Conservation (phyloP, 2,329 filamentous ascomycete species). For the Claviceps pusilla region DNA sequence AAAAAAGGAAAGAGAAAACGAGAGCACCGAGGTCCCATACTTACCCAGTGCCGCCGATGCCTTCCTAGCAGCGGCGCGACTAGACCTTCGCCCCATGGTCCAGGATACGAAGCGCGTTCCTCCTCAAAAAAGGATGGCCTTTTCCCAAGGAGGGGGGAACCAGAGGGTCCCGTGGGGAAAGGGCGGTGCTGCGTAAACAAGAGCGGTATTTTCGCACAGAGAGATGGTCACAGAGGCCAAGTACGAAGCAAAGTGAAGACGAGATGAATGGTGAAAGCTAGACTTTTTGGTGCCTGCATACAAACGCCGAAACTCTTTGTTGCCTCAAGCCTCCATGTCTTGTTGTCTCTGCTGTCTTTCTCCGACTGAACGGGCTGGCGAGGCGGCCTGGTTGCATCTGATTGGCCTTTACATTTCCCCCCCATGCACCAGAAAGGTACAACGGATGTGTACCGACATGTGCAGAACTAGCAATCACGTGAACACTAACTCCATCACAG, state of each 20-base stretch:
- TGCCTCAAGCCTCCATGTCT: neutral
- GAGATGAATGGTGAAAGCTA: too few species aligned
- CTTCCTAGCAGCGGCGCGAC: conserved; percentile 38
- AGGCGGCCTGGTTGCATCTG: conserved; percentile 14
- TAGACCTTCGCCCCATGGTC: conserved; percentile 29
- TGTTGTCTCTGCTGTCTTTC: neutral
- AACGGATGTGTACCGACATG: too few species aligned
- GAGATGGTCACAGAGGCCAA: neutral
- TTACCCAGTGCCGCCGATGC: conserved; percentile 38
- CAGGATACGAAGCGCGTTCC: neutral
- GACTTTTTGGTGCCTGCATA: too few species aligned
- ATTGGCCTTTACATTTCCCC: conserved; percentile 10
- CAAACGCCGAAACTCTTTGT: too few species aligned
- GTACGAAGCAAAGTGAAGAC: too few species aligned
- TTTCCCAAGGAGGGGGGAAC: neutral
- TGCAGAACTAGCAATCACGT: too few species aligned
- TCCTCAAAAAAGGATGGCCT: neutral
- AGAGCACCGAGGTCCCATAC: conserved; percentile 18
- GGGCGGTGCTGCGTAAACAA: neutral
- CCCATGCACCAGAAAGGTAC: too few species aligned
- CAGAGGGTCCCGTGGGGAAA: neutral
- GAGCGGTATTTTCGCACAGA: neutral
- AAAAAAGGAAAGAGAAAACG: neutral
- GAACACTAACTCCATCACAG: too few species aligned
- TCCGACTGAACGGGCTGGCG: conserved; percentile 5